Base-by-base conservation (phyloP, 1,139 yeast genomes). In the Geotrichum candidum region DNA sequence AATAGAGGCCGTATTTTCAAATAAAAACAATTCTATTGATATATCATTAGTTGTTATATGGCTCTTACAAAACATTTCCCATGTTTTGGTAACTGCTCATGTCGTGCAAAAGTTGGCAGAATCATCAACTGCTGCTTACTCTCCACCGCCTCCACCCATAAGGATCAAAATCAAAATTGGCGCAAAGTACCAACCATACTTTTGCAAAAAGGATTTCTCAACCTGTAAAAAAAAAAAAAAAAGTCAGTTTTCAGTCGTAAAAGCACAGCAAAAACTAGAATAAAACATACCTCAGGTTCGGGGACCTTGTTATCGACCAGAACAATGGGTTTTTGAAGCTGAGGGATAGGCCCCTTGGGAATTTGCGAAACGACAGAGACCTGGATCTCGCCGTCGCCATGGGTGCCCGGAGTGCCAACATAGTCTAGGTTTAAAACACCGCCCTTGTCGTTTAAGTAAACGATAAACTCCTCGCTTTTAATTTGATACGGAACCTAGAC, bases 161-260 rank as follows among this genome's bases (percentile, higher is more conserved):
- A 73, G 33, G 55, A 75, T 46, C 63, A 75, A 63, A 11, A 75
- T 57, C 5, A 68, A 66, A 15, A 69, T 60, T 0, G 78, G 78
- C 3, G 74, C 68, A 55, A 76, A 60, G 61, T 72, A 74, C 61
- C 73, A 67, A 77, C 79, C 76, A 66, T 76, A 75, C 64, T 76
- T 75, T 63, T 74, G 76, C 55, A 76, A 53, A 59, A 76, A 75
- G 18, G 52, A 18, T 23, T 53, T 46, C 3, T 38, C 23, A 25
- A 31, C 29, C 45, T 53, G 15, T 18, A n/a, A 51, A 54, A 46
- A 5, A 15, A 10, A 18, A 50, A 11, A 18, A 2, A 15, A 22
- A 50, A 11, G 27, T 25, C 6, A 50, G 52, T 1, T 25, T 5
- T 25, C 15, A 13, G 22, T 11, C 18, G 22, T 50, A 22, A 3